Base-by-base conservation (phyloP, 2,329 filamentous ascomycete species). In the Penicillium sp. region DNA sequence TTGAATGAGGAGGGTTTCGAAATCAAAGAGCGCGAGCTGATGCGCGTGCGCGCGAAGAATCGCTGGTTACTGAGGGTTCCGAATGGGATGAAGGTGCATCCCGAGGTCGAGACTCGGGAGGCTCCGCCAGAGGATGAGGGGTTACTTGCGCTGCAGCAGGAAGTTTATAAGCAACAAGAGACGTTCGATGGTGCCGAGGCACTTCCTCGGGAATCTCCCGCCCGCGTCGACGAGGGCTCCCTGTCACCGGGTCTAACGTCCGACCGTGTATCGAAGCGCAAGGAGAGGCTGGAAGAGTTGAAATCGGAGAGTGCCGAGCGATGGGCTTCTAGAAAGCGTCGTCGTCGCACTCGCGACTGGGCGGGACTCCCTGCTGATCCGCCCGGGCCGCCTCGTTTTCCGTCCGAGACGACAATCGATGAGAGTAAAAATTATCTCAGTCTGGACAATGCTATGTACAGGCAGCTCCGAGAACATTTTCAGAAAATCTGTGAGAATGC, bases 401-500 rank as follows among this genome's bases (percentile, higher is more conserved):
- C 84, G 1, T 90, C 85, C 0, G 85, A 92, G 61, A 89, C 83
- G 9, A 89, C 85, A 0, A 76, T 92, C 41, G 82, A 85, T 48
- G 84, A 90, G 62, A 82, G 82, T 55, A 85, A 87, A 55, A 72
- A 73, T 9, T 82, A 80, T 42, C 68, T 93, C 17, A 70, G 67
- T 25, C 68, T 93, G 22, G 76, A 83, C 52, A 76, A 73, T 32
- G 61, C 70, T 1, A 66, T 75, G 28, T 92, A 92, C 58, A 73
- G 72, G 20, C 65, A 76, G 41, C 61, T 86, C 11, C 76, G 85
- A 18, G 71, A 79, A 32, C 74, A 76, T 17, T 92, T 88, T 48
- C 75, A 82, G 50, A 66, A 65, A 7, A 84, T 92, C 10, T 90
- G 85, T 54, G 73, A 79, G 44, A 75, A 80, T 37, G 69, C 75